Evolutionary conservation across 179 eudicot genomes (phyloP), one percentile per base, ranked within the genome.

Genomic region (Heliamphora pulchella): DNA sequence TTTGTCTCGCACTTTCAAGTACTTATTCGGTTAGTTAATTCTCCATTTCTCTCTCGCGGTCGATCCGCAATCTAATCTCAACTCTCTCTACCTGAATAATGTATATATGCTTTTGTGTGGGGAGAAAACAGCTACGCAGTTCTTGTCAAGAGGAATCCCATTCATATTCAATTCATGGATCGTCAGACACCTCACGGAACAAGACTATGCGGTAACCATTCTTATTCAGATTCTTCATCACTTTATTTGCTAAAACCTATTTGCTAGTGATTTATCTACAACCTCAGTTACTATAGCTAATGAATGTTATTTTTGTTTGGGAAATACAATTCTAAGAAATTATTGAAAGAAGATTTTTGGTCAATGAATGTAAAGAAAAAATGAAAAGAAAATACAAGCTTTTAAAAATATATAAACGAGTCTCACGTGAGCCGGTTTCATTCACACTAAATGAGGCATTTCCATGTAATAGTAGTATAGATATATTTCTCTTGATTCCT

Each of bases 111-210:
- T 1, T 41, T 5, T 64, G 10, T 77, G 11, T 78, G 20, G 46
- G 50, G 47, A 84, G 14, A 83, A 48, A 50, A 53, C 89, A 96
- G 99, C 97, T 53, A 94, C 98, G 13, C 99, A 96, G 83, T 87
- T 96, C 77, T 77, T 96, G 80, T 91, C 99, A 0, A 87, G 99
- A 68, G 99, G 97, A 76, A 94, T 96, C 55, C 98, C 98, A 0
- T 96, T 96, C 77, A 85, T 92, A 79, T 92, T 96, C 86, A 96
- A 96, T 85, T 85, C 98, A 1, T 94, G 99, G 99, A 90, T 94
- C 61, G 91, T 96, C 71, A 85, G 99, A 61, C 97, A 92, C 87
- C 96, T 96, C 55, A 89, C 97, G 15, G 91, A 86, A 79, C 80
- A 82, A 82, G 98, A 94, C 80, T 96, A 94, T 74, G 98, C 99